phyloP scores from a whole-genome alignment of 805 yeast genomes.

The Kluyveromyces wickerhamii region DNA sequence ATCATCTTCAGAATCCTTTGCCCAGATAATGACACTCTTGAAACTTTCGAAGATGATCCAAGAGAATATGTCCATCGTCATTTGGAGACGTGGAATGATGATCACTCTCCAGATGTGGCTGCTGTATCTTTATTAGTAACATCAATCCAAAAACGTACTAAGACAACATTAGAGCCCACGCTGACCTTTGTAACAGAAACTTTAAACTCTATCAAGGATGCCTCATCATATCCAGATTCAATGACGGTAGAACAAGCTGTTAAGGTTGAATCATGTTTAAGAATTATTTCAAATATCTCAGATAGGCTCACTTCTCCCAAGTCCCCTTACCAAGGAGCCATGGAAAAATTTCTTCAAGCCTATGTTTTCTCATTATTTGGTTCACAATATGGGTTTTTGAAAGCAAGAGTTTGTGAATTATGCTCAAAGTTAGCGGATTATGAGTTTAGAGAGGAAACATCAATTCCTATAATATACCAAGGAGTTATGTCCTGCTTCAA shows the following conservation, averaged over 20 bases:
- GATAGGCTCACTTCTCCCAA: conserved; percentile 46
- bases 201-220: conserved; percentile 26
- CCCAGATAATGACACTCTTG: conserved; percentile 59
- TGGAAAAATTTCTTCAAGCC: conserved; percentile 58
- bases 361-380: conserved; percentile 66
- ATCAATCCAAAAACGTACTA: conserved; percentile 59
- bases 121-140: conserved; percentile 67
- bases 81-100: conserved; percentile 58
- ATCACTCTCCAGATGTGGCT: conserved; percentile 65
- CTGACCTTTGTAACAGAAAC: conserved; percentile 50
- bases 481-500: conserved; percentile 39
- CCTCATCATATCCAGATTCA: conserved; percentile 14
- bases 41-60: conserved; percentile 78
- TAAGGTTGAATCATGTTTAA: conserved; percentile 68
- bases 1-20: conserved; percentile 71
- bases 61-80: conserved; percentile 74
- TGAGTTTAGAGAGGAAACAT: conserved; percentile 37
- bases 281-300: conserved; percentile 69
- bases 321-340: conserved; percentile 51
- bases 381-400: conserved; percentile 56
- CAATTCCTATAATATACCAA: conserved; percentile 34
- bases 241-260: conserved; percentile 44
- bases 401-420: conserved; percentile 67
- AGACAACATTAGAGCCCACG: conserved; percentile 50
- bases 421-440: conserved; percentile 58